Conservation (phyloP, 169 alveolate genomes). For the Cryptosporidium xiaoi region DNA sequence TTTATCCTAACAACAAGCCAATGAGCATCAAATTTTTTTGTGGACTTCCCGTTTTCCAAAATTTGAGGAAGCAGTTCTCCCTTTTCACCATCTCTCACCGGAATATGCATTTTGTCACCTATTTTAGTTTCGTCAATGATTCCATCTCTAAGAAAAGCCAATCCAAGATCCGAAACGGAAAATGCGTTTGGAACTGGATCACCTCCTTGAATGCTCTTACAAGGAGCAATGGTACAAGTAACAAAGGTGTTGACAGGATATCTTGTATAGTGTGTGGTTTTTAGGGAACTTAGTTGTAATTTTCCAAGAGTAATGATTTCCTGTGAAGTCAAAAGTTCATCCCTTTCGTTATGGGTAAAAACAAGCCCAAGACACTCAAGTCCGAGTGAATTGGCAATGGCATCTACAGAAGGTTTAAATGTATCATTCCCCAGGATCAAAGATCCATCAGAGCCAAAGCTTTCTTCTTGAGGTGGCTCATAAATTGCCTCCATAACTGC, state of each 20-base stretch:
- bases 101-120: constrained; percentile 76
- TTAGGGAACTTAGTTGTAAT: constrained; percentile 64
- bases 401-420: constrained; percentile 85
- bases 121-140: constrained; percentile 77
- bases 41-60: constrained; percentile 83
- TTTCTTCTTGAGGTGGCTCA: constrained; percentile 95
- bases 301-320: constrained; percentile 88
- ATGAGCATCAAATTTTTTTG: constrained; percentile 82
- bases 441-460: constrained; percentile 75
- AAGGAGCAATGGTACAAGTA: constrained; percentile 87
- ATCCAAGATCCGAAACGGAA: constrained; percentile 87
- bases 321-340: constrained; percentile 91
- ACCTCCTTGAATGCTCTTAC: constrained; percentile 80
- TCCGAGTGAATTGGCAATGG: constrained; percentile 91
- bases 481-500: constrained; percentile 97
- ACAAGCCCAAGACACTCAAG: constrained; percentile 96
- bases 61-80: constrained; percentile 84
- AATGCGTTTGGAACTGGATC: constrained; percentile 88
- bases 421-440: constrained; percentile 74
- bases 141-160: constrained; percentile 82
- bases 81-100: constrained; percentile 75
- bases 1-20: constrained; percentile 85
- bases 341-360: constrained; percentile 94
- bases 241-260: constrained; percentile 85
- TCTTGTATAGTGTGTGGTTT: constrained; percentile 83